These are phyloP conservation scores for Debaryomyces prosopidis DNA, from an alignment of 805 yeast genomes.

Conservation along the genomic window DNA sequence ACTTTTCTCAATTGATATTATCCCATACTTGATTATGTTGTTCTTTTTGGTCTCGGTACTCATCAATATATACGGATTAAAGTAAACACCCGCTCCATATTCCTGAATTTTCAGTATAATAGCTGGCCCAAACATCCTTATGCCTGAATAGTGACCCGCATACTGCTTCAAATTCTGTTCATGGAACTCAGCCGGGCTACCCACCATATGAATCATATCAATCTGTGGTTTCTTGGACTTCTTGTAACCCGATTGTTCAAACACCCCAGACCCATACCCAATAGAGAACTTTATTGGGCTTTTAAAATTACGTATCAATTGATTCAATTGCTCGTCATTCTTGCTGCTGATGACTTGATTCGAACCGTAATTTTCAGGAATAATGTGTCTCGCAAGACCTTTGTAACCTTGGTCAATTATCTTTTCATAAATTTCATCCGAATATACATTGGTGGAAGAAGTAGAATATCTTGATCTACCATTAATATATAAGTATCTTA, in stretches of 20 bases:
- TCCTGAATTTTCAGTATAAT: constrained; percentile 60
- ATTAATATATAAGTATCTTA: not conserved
- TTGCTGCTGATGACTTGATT: constrained; percentile 54
- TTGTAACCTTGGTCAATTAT: constrained; percentile 24
- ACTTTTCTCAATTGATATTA: constrained; percentile 63
- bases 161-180: constrained; percentile 62
- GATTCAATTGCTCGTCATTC: constrained; percentile 44
- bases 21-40: constrained; percentile 76
- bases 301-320: constrained; percentile 56
- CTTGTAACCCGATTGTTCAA: constrained; percentile 58
- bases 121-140: constrained; percentile 54
- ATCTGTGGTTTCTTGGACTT: constrained; percentile 51
- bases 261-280: constrained; percentile 95
- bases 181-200: constrained; percentile 77
- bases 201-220: constrained; percentile 82
- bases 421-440: constrained; percentile 25
- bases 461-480: not conserved
- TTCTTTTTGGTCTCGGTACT: constrained; percentile 10
- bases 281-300: constrained; percentile 79
- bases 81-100: constrained; percentile 87
- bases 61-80: constrained; percentile 82
- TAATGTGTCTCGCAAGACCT: constrained; percentile 22
- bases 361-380: constrained; percentile 56
- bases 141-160: constrained; percentile 75
- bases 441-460: not conserved